Percentiles rank a stretch among this genome's conserved stretches.
phyloP scores from a whole-genome alignment of 169 alveolate genomes.

The Plasmodium vivax region DNA sequence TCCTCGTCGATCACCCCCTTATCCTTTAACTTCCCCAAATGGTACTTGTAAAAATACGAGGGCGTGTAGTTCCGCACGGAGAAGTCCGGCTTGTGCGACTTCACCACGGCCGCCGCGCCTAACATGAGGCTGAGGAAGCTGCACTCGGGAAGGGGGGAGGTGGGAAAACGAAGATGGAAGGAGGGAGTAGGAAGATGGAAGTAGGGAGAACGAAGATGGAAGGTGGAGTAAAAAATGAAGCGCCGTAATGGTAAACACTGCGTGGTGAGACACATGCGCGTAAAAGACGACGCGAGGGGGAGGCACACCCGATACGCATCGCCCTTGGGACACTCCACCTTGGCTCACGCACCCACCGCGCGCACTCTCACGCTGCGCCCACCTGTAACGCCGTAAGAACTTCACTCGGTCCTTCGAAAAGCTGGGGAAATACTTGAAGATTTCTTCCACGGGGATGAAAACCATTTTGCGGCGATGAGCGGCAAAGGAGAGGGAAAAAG shows the following conservation, averaged over 20 bases:
- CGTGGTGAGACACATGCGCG: neutral
- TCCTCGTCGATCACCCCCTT: slow-evolving; percentile 47
- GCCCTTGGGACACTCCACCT: neutral
- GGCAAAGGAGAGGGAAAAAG: neutral
- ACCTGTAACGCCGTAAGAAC: slow-evolving; percentile 75
- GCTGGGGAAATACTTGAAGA: slow-evolving; percentile 54
- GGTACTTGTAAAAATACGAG: slow-evolving; percentile 58
- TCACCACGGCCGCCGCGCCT: slow-evolving; percentile 13
- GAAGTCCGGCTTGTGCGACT: slow-evolving; percentile 66
- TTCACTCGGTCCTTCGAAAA: slow-evolving; percentile 66
- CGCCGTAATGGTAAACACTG: neutral
- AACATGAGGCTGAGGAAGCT: slow-evolving; percentile 54
- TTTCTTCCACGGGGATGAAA: slow-evolving; percentile 66
- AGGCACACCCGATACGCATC: neutral
- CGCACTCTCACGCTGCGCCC: neutral
- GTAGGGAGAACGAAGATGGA: neutral
- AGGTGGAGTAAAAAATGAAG: neutral
- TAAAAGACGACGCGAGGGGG: neutral
- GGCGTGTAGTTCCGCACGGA: slow-evolving; percentile 20
- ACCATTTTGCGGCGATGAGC: slow-evolving; percentile 34
- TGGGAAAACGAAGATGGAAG: neutral
- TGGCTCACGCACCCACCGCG: neutral
- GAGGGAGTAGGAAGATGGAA: too few species aligned
- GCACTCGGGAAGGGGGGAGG: neutral
- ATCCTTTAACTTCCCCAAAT: slow-evolving; percentile 32